A percentile compares a stretch with the other conserved stretches of the same genome.
Evolutionary conservation across 371 early-diverging fungal species (phyloP).

Genomic region (Haplosporangium sp.): DNA sequence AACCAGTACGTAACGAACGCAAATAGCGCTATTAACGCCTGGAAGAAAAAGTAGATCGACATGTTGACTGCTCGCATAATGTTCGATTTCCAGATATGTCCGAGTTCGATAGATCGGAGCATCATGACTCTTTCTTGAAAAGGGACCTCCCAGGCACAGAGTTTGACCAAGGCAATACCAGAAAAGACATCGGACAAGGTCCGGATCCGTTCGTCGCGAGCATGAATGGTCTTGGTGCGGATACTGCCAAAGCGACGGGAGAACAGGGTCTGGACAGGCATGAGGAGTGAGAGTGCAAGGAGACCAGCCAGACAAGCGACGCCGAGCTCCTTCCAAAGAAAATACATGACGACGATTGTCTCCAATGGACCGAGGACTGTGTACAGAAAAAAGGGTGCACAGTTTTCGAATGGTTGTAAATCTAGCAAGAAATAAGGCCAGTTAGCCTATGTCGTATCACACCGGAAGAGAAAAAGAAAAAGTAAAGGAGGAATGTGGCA

Average conservation of each 20-base stretch:
- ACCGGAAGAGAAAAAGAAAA: neutral
- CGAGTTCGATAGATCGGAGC: slow-evolving; percentile 22
- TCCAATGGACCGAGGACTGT: slow-evolving; percentile 28
- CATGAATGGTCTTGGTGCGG: slow-evolving; percentile 63
- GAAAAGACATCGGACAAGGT: slow-evolving; percentile 69
- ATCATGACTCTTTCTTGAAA: slow-evolving; percentile 43
- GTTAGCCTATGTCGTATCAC: neutral
- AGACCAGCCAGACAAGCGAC: slow-evolving; percentile 68
- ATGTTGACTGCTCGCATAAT: slow-evolving; percentile 32
- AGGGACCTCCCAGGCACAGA: slow-evolving; percentile 60
- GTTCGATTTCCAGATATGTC: slow-evolving; percentile 22
- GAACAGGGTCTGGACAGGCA: slow-evolving; percentile 38
- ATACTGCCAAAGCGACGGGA: slow-evolving; percentile 28
- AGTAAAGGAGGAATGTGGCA: neutral
- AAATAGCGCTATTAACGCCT: slow-evolving; percentile 54
- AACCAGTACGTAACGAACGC: slow-evolving; percentile 34
- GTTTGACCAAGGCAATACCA: slow-evolving; percentile 49
- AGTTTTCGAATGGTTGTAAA: slow-evolving; percentile 42
- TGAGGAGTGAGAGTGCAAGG: slow-evolving; percentile 57
- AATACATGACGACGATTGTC: slow-evolving; percentile 57
- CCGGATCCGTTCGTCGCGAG: slow-evolving; percentile 65
- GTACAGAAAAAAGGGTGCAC: slow-evolving; percentile 15
- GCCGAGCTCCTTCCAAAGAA: slow-evolving; percentile 68
- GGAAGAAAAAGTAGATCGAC: slow-evolving; percentile 52
- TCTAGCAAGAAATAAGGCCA: slow-evolving; percentile 1